Conservation (phyloP, 139 green algal species). For the Ulvella scutata region DNA sequence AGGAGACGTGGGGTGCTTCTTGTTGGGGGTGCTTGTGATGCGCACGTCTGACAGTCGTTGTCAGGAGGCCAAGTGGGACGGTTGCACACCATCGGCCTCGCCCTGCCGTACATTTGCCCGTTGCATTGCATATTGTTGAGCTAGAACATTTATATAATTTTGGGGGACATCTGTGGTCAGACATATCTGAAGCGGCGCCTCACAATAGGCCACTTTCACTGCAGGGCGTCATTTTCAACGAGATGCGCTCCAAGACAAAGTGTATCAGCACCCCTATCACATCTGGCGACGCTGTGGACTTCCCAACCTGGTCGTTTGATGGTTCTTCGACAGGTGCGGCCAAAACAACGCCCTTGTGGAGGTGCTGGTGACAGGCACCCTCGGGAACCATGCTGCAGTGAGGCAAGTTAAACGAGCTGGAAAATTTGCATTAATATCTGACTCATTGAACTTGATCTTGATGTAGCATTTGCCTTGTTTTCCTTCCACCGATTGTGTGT, state of each 20-base stretch:
- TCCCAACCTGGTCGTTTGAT: constrained; percentile 80
- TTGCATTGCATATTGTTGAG: neutral
- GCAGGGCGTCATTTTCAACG: constrained; percentile 79
- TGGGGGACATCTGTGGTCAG: neutral
- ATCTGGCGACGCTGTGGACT: constrained; percentile 40
- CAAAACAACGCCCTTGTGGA: too few species aligned
- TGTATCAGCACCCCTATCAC: constrained; percentile 51
- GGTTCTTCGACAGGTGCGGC: constrained; percentile 47
- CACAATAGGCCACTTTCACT: neutral
- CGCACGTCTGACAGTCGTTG: neutral
- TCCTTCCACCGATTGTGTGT: constrained; percentile 27
- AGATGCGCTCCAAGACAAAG: constrained; percentile 90
- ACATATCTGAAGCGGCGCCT: neutral
- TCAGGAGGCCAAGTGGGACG: too few species aligned
- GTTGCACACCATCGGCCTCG: too few species aligned
- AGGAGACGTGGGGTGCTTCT: neutral
- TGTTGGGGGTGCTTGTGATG: neutral
- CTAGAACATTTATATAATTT: neutral
- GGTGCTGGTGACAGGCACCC: too few species aligned
- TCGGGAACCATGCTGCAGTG: too few species aligned
- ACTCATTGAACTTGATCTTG: neutral
- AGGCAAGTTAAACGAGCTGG: too few species aligned
- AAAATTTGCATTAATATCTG: too few species aligned
- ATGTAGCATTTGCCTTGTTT: neutral
- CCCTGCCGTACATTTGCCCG: too few species aligned